A percentile compares a stretch with the other conserved stretches of the same genome.
phyloP scores from a whole-genome alignment of 1,139 yeast species.

The Blastobotrys raffinosifermentans region DNA sequence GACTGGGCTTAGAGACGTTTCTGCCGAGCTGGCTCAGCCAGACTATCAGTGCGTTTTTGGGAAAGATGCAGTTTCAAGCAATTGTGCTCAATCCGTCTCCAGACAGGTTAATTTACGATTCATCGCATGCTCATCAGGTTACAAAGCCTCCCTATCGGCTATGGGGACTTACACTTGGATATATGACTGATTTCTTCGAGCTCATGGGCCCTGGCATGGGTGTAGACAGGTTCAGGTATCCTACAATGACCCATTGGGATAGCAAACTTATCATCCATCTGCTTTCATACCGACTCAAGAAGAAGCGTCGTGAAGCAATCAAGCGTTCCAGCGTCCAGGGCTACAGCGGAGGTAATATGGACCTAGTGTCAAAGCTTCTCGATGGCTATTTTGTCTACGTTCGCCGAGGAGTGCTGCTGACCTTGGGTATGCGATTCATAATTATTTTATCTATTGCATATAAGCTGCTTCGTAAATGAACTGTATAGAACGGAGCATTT shows the following conservation, averaged over 20 bases:
- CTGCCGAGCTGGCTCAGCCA: conserved; percentile 18
- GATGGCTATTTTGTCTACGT: conserved; percentile 12
- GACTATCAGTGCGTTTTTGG: conserved; percentile 22
- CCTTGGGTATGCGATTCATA: conserved; percentile 5
- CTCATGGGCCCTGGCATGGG: conserved; percentile 21
- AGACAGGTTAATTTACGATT: conserved; percentile 6
- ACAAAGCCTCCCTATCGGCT: conserved; percentile 27
- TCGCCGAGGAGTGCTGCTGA: conserved; percentile 6
- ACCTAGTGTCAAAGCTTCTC: conserved; percentile 9
- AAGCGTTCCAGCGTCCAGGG: conserved; percentile 1
- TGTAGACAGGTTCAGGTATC: conserved; percentile 13
- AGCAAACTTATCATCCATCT: conserved; percentile 18
- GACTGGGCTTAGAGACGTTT: conserved; percentile 20
- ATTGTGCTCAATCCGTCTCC: conserved; percentile 24
- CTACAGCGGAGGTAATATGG: conserved; percentile 12
- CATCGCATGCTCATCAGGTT: background rate
- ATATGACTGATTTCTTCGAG: conserved; percentile 32
- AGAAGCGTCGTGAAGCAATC: conserved; percentile 2
- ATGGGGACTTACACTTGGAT: conserved; percentile 37
- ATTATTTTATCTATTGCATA: background rate
- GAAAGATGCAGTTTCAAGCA: conserved; percentile 32
- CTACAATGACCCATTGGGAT: conserved; percentile 24
- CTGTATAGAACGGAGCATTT: background rate
- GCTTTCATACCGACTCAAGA: conserved; percentile 12
- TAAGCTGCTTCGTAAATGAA: background rate